Percentiles rank a stretch among this genome's conserved stretches.
These are phyloP conservation scores for Schizophyllum commune DNA, from an alignment of 1,284 basidiomycete species.

Conservation along the genomic window DNA sequence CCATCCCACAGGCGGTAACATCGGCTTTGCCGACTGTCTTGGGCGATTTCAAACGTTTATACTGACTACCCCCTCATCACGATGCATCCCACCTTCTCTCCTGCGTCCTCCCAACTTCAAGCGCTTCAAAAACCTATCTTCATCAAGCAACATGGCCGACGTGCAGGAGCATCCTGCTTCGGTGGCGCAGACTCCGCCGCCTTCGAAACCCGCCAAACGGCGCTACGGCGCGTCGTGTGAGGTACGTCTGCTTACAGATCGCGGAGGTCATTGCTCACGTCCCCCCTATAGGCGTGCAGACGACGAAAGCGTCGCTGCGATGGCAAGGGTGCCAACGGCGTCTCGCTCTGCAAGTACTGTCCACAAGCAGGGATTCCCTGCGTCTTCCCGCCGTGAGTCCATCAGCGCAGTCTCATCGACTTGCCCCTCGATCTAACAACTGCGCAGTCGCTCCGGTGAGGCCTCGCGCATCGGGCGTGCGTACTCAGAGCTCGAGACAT, in stretches of 20 bases:
- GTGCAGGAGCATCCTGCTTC: background rate
- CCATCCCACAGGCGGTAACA: background rate
- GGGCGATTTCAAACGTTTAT: background rate
- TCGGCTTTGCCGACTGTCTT: background rate
- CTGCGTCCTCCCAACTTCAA: background rate
- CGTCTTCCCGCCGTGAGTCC: background rate
- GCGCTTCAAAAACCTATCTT: background rate
- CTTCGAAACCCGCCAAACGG: background rate
- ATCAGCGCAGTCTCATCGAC: background rate
- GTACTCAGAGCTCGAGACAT: background rate
- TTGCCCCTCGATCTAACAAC: background rate
- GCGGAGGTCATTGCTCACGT: background rate
- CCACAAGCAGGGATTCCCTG: background rate
- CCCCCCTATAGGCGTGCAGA: background rate
- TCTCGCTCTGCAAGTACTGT: background rate
- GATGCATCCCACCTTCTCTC: background rate
- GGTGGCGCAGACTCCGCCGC: background rate
- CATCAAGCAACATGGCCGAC: background rate
- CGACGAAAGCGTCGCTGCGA: background rate
- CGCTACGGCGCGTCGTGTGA: background rate
- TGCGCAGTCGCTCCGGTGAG: background rate
- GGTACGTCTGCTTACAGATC: background rate
- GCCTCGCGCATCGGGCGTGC: background rate
- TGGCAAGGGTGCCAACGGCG: background rate
- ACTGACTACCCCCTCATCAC: background rate